Evolutionary conservation across 768 basidiomycete species (phyloP), one percentile per base, ranked within the genome.

Genomic region (Phlegmacium glaucopus): DNA sequence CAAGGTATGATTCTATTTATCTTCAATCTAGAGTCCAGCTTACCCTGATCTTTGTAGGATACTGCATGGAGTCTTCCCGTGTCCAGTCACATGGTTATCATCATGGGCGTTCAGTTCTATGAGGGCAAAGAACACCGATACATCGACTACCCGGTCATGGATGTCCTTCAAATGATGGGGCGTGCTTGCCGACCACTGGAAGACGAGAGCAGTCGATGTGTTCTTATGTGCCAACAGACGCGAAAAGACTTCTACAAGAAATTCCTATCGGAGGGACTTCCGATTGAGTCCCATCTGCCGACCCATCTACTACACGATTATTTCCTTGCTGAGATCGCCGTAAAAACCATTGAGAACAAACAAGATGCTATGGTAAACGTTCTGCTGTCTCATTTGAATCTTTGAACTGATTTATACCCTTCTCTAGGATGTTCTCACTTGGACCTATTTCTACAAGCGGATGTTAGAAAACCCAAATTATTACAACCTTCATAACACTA

Each of bases 241-340:
- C 79, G 94, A 29, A 99, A 98, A 67, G 95, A 98, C 63, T 99
- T 98, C 68, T 98, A 94, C 78, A 95, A 94, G 72, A 98, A 97
- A 67, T 98, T 98, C 80, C 66, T 99, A 42, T 85, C 86, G 1
- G 94, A 98, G 63, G 96, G 95, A n/a, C 70, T 99, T 22, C 96
- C 95, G 6, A 96, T 98, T 54, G 96, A 99, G 64, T 94, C 91
- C 0, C 93, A 95, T 63, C 70, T 98, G 4, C 85, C 94, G 1
- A 92, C 90, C 0, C 87, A 93, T 62, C 71, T 88, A 48, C 71
- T 99, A 1, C 95, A 97, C 58, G 96, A 98, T 62, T 96, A 96
- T 66, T 97, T 98, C 82, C 78, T 97, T 42, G 93, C 95, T 0
- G 96, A 98, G 67, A 96, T 98, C 53, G 94, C 94, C 8, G 94